phyloP scores from a whole-genome alignment of 192 early-diverging fungal species.

The Linnemannia zychae region DNA sequence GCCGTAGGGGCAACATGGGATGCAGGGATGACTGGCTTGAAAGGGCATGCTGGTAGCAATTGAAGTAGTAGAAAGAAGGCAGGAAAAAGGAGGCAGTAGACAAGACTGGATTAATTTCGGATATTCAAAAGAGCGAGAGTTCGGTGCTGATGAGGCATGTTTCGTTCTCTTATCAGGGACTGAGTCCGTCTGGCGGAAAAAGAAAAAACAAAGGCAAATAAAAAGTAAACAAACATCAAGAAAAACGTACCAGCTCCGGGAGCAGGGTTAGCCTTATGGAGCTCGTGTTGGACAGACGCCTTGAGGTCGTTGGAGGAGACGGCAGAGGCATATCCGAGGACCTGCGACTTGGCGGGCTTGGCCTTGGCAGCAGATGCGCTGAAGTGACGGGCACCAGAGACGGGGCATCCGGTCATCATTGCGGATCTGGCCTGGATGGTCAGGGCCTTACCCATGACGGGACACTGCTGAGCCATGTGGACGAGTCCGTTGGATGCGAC shows the following conservation, averaged over 20 bases:
- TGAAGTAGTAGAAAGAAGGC: neutral
- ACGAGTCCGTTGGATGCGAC: constrained; percentile 62
- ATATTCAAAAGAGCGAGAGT: constrained; percentile 11
- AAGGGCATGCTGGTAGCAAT: constrained; percentile 58
- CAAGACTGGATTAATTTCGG: neutral
- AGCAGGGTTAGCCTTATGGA: constrained; percentile 54
- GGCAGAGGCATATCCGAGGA: constrained; percentile 49
- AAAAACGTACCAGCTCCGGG: constrained; percentile 46
- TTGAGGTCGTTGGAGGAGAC: constrained; percentile 47
- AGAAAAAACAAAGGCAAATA: neutral
- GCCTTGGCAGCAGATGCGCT: constrained; percentile 47
- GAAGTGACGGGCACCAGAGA: constrained; percentile 53
- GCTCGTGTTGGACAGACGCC: constrained; percentile 41
- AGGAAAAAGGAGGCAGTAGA: neutral
- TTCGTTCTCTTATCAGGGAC: neutral
- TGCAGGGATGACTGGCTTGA: constrained; percentile 54
- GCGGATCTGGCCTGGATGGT: constrained; percentile 65
- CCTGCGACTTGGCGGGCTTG: constrained; percentile 52
- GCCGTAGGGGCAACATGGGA: constrained; percentile 56
- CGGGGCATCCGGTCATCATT: constrained; percentile 75
- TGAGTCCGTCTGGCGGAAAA: neutral
- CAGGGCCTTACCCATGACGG: constrained; percentile 85
- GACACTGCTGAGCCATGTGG: constrained; percentile 76
- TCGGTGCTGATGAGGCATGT: neutral
- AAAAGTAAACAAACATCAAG: constrained; percentile 21